Conservation (phyloP, 1,284 basidiomycete genomes). For the Boletellus dicymbophilus region DNA sequence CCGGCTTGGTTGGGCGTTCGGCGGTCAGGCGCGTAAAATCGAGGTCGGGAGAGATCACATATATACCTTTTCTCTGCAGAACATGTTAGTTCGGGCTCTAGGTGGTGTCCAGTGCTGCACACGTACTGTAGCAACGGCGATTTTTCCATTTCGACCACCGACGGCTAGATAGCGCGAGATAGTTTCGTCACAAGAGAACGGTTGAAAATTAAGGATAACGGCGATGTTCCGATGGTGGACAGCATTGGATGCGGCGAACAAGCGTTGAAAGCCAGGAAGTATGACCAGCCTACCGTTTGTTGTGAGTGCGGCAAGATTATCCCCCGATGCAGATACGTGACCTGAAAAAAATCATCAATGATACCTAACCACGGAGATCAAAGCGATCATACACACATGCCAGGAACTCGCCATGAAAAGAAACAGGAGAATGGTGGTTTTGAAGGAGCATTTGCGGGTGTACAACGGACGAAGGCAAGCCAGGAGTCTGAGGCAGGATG, state of each 20-base stretch:
- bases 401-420: constrained; percentile 1
- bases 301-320: constrained; percentile 52
- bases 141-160: constrained; percentile 41
- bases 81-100: background rate
- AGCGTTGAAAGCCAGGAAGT: constrained; percentile 53
- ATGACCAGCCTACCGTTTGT: constrained; percentile 47
- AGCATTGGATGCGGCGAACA: constrained; percentile 30
- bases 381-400: background rate
- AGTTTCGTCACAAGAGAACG: constrained; percentile 14
- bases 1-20: constrained; percentile 20
- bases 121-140: constrained; percentile 54
- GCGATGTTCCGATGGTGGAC: constrained; percentile 38
- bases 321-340: constrained; percentile 60
- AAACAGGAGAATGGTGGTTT: constrained; percentile 2
- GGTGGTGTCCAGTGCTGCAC: background rate
- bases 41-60: constrained; percentile 38
- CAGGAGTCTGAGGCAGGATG: constrained; percentile 18
- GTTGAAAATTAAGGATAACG: constrained; percentile 43
- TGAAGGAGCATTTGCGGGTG: constrained; percentile 17
- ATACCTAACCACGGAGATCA: background rate
- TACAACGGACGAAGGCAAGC: constrained; percentile 25
- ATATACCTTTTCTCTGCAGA: constrained; percentile 49
- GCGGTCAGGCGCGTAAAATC: constrained; percentile 17
- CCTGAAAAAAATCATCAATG: constrained; percentile 37
- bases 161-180: constrained; percentile 53